Conservation (phyloP, 2,329 filamentous ascomycete genomes). For the Colletotrichum sp. region DNA sequence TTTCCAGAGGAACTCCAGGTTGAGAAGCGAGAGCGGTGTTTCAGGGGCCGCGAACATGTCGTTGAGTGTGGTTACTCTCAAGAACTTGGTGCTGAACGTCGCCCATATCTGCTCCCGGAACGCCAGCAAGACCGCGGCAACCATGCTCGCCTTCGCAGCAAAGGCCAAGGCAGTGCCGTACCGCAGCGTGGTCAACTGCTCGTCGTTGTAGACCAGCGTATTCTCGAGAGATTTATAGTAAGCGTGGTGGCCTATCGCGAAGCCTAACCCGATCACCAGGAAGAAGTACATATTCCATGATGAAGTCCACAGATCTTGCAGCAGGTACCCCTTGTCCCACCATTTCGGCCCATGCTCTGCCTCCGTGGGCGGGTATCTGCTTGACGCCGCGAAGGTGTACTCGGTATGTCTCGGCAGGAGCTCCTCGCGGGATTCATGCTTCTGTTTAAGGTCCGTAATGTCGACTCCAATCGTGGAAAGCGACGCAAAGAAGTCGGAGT, state of each 20-base stretch:
- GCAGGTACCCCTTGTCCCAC: background rate
- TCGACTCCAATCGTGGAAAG: background rate
- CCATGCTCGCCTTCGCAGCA: conserved; percentile 38
- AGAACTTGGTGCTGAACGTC: conserved; percentile 20
- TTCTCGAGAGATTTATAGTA: conserved; percentile 36
- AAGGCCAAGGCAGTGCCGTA: conserved; percentile 39
- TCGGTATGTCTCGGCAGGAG: background rate
- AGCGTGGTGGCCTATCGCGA: conserved; percentile 36
- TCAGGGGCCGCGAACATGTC: background rate
- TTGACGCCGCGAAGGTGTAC: background rate
- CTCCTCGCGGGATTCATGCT: background rate
- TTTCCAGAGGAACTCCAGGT: conserved; percentile 30
- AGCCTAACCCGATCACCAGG: conserved; percentile 32
- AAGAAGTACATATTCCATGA: conserved; percentile 38
- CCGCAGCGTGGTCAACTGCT: conserved; percentile 37
- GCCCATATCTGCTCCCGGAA: conserved; percentile 18
- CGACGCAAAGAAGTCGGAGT: background rate
- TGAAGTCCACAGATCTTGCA: conserved; percentile 37
- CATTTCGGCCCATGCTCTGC: background rate
- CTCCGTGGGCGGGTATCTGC: background rate
- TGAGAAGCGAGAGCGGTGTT: conserved; percentile 21
- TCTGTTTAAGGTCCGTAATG: background rate
- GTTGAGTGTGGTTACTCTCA: background rate
- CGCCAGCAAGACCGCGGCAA: conserved; percentile 31
- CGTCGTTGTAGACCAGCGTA: conserved; percentile 24